Evolutionary conservation across 164 flowering plant genomes (phyloP), one percentile per base, ranked within the genome.

Genomic region (Litsea cubeba): DNA sequence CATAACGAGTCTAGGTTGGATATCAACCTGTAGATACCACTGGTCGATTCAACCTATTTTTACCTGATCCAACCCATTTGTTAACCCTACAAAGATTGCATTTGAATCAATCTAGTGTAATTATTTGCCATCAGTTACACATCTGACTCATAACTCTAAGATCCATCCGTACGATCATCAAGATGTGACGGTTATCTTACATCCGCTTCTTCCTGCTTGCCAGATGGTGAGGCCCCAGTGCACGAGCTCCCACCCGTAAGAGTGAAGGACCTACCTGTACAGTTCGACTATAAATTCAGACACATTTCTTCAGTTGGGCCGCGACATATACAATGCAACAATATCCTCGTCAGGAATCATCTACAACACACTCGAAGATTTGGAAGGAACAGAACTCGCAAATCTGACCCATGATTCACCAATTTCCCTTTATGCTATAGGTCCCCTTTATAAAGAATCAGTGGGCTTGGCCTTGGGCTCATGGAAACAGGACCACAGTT

Each of bases 401-500:
- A 65, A 2, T 23, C 1, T 77, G 2, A 20, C 23, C 30, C 65
- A 75, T 15, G 72, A 75, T 0, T 58, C 71, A 15, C 26, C 62
- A 20, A 83, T 76, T 40, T 50, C 82, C 12, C 57, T 32, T 12
- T 79, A 78, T 57, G 66, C 82, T 3, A 71, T 80, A 3, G 86
- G 86, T 20, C 83, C 86, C n/a, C 76, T 82, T 22, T 79, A 84
- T 71, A 76, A 71, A 30, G 50, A 22, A 69, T 46, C 32, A 8
- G 62, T 76, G 26, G 72, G 25, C 26, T 22, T 25, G 10, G 6
- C 26, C 3, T 65, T 46, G 78, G 74, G 76, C 77, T 71, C 80
- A 18, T 5, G 72, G 89, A 83, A 81, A 63, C 88, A 90, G 80
- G 97, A 93, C 30, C 51, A 12, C 26, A 86, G 81, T 23, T 90